Conservation (phyloP, 345 rosid species). For the Excoecaria cochinchinensis region DNA sequence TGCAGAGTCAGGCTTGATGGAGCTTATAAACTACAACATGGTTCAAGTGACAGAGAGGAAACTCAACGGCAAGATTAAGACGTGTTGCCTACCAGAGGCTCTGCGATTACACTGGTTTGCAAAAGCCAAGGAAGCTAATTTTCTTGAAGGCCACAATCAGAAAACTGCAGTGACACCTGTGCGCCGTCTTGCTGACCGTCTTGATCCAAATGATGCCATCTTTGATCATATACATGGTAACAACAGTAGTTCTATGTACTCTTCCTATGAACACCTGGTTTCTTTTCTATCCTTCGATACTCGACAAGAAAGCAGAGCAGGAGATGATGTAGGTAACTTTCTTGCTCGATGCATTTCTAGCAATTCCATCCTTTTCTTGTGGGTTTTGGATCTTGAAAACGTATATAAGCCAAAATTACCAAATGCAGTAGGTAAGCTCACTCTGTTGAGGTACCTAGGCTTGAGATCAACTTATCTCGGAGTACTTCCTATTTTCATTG, state of each 20-base stretch:
- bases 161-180: neutral
- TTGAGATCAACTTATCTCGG: slow-evolving; percentile 27
- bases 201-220: neutral
- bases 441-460: slow-evolving; percentile 26
- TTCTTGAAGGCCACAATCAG: neutral
- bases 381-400: slow-evolving; percentile 2
- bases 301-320: neutral
- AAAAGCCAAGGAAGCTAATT: slow-evolving; percentile 7
- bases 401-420: slow-evolving; percentile 20
- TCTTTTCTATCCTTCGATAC: slow-evolving; percentile 1
- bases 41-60: slow-evolving; percentile 6
- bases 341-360: slow-evolving; percentile 10
- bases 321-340: neutral
- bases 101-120: neutral
- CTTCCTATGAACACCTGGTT: slow-evolving; percentile 7
- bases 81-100: slow-evolving; percentile 5
- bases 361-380: slow-evolving; percentile 2
- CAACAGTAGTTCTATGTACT: neutral
- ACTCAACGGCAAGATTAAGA: neutral
- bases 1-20: slow-evolving; percentile 19
- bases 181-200: neutral
- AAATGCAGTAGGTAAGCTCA: slow-evolving; percentile 17
- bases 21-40: neutral
- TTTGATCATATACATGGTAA: slow-evolving; percentile 5
- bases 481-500: slow-evolving; percentile 16